Evolutionary conservation across 1,139 yeast species (phyloP).

Genomic region (Meyerozyma sp.): DNA sequence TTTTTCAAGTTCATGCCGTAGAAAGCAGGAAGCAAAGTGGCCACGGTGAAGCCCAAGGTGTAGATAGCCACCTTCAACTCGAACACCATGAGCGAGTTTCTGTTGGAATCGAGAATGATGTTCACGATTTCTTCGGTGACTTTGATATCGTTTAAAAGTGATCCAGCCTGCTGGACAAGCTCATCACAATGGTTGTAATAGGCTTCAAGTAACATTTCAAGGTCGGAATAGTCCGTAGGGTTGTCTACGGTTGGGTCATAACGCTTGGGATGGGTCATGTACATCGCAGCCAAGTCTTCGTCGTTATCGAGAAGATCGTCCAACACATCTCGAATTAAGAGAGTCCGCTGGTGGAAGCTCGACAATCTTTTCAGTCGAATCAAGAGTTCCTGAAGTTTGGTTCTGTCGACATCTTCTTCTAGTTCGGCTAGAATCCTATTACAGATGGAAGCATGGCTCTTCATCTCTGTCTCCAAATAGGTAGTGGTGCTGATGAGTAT

Average conservation of each 20-base stretch:
- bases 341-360: conserved; percentile 79
- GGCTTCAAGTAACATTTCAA: conserved; percentile 87
- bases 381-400: conserved; percentile 71
- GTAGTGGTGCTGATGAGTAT: conserved; percentile 81
- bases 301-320: conserved; percentile 86
- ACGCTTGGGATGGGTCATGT: conserved; percentile 46
- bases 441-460: conserved; percentile 65
- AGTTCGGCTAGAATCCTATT: conserved; percentile 75
- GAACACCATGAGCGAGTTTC: conserved; percentile 87
- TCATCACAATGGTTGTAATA: conserved; percentile 96
- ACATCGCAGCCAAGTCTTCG: conserved; percentile 85
- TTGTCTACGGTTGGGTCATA: conserved; percentile 21
- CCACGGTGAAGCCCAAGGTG: conserved; percentile 79
- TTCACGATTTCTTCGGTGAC: conserved; percentile 96
- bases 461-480: conserved; percentile 80
- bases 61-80: conserved; percentile 83
- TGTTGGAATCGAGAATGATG: conserved; percentile 88
- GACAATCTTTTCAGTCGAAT: conserved; percentile 77
- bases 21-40: conserved; percentile 57
- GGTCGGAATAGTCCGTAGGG: conserved; percentile 56
- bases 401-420: conserved; percentile 81
- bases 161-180: conserved; percentile 89
- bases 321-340: conserved; percentile 74
- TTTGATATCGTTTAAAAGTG: conserved; percentile 75
- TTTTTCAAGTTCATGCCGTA: conserved; percentile 96